Evolutionary conservation across 176 grass and related monocot genomes (phyloP).

Genomic region (Triticum dicoccoides): DNA sequence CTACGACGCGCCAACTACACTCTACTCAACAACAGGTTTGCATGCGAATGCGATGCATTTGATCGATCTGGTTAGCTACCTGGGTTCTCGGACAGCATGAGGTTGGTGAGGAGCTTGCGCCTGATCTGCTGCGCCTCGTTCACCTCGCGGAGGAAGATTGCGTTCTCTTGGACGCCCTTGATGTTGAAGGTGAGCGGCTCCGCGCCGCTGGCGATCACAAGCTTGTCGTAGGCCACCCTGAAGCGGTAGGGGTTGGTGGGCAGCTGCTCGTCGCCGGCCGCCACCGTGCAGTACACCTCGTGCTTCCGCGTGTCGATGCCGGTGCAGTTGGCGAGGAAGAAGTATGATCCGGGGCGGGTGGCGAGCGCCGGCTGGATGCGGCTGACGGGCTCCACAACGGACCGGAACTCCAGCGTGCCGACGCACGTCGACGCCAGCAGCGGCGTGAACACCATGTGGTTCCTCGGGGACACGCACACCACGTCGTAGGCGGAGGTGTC

Average conservation of each 20-base stretch:
- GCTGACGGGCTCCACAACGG: slow-evolving; percentile 84
- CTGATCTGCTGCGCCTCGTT: slow-evolving; percentile 91
- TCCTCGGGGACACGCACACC: slow-evolving; percentile 89
- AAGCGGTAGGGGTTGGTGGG: slow-evolving; percentile 56
- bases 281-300: slow-evolving; percentile 68
- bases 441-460: slow-evolving; percentile 99
- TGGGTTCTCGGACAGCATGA: slow-evolving; percentile 94
- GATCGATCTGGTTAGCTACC: slow-evolving; percentile 23
- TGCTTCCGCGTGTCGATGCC: slow-evolving; percentile 61
- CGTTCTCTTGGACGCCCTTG: slow-evolving; percentile 82
- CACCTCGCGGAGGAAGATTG: slow-evolving; percentile 88
- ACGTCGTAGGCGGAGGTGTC: slow-evolving; percentile 74
- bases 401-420: slow-evolving; percentile 85
- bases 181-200: slow-evolving; percentile 86
- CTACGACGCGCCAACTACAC: not conserved
- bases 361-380: slow-evolving; percentile 80
- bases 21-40: not conserved
- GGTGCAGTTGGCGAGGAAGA: slow-evolving; percentile 69
- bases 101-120: slow-evolving; percentile 75
- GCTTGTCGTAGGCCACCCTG: slow-evolving; percentile 90
- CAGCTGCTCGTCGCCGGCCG: slow-evolving; percentile 27
- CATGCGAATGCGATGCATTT: not conserved
- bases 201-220: slow-evolving; percentile 85
- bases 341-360: slow-evolving; percentile 61
- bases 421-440: slow-evolving; percentile 93